Evolutionary conservation across 768 basidiomycete species (phyloP).

Genomic region (Epithele typhae): DNA sequence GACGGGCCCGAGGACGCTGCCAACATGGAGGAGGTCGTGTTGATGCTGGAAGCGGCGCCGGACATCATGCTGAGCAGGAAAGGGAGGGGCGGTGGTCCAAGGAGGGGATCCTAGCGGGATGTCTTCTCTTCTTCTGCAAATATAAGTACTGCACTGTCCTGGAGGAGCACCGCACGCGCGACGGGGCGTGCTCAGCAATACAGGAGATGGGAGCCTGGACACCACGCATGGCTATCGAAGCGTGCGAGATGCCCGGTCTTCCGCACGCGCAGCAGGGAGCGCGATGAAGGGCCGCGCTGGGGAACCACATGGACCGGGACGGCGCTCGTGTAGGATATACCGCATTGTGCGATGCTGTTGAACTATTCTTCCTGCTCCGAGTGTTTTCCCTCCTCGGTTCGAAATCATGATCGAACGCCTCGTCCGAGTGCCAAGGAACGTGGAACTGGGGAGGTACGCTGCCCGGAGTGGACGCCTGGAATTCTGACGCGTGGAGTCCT

Average conservation of each 20-base stretch:
- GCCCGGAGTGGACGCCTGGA: too few relatives aligned
- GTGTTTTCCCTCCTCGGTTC: too few relatives aligned
- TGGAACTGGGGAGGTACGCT: too few relatives aligned
- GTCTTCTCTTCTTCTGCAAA: background rate
- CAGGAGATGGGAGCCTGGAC: constrained; percentile 2
- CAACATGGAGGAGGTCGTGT: background rate
- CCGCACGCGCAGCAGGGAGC: constrained; percentile 1
- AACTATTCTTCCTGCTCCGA: too few relatives aligned
- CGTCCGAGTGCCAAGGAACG: too few relatives aligned
- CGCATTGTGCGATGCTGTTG: too few relatives aligned
- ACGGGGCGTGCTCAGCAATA: background rate
- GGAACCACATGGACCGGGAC: constrained; percentile 11
- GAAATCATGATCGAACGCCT: too few relatives aligned
- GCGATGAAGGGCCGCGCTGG: constrained; percentile 5
- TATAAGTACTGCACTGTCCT: background rate
- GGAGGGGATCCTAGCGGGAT: background rate
- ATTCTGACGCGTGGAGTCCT: too few relatives aligned
- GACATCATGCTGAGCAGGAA: background rate
- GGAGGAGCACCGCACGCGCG: background rate
- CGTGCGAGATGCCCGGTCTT: constrained; percentile 3
- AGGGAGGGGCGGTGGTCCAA: background rate
- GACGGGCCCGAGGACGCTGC: background rate
- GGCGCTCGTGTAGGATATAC: too few relatives aligned
- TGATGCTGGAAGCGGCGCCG: background rate
- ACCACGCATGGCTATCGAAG: background rate